Evolutionary conservation across 768 basidiomycete genomes (phyloP).

Genomic region (Glaciozyma martinii): DNA sequence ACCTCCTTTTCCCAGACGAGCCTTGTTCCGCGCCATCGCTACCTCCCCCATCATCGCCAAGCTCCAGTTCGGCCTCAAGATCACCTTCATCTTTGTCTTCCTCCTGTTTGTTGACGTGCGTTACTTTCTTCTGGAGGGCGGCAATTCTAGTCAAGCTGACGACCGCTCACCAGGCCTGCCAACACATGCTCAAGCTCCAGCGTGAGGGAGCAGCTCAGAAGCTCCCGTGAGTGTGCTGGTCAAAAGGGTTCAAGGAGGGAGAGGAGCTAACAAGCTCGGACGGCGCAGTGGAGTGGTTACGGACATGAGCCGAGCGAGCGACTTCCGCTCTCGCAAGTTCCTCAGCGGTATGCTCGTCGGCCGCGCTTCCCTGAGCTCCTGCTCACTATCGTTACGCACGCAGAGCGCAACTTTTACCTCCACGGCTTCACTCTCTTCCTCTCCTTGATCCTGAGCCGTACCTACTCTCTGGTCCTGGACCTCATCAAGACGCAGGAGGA

Average conservation of each 20-base stretch:
- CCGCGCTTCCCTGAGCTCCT: neutral
- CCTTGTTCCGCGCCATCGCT: conserved; percentile 28
- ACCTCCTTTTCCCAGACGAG: neutral
- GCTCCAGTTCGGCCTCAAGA: conserved; percentile 34
- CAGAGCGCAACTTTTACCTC: conserved; percentile 77
- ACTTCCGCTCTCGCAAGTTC: conserved; percentile 82
- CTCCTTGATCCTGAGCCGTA: conserved; percentile 83
- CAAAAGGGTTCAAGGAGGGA: conserved; percentile 50
- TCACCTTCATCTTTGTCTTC: conserved; percentile 56
- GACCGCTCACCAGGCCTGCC: neutral
- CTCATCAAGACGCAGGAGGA: conserved; percentile 83
- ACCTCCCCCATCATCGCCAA: conserved; percentile 27
- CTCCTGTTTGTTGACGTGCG: conserved; percentile 85
- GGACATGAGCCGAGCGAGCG: conserved; percentile 73
- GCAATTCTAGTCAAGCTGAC: no score
- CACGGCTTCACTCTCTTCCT: conserved; percentile 74
- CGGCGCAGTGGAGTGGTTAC: conserved; percentile 34
- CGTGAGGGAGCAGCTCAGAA: conserved; percentile 16
- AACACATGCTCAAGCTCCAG: conserved; percentile 50
- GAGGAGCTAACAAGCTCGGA: conserved; percentile 29
- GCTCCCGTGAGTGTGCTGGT: neutral
- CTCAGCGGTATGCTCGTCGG: conserved; percentile 52
- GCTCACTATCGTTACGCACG: conserved; percentile 19
- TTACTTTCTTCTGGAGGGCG: conserved; percentile 40
- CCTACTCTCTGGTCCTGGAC: conserved; percentile 84